Base-by-base conservation (phyloP, 2,329 filamentous ascomycete genomes). In the Sporothrix brunneoviolacea region DNA sequence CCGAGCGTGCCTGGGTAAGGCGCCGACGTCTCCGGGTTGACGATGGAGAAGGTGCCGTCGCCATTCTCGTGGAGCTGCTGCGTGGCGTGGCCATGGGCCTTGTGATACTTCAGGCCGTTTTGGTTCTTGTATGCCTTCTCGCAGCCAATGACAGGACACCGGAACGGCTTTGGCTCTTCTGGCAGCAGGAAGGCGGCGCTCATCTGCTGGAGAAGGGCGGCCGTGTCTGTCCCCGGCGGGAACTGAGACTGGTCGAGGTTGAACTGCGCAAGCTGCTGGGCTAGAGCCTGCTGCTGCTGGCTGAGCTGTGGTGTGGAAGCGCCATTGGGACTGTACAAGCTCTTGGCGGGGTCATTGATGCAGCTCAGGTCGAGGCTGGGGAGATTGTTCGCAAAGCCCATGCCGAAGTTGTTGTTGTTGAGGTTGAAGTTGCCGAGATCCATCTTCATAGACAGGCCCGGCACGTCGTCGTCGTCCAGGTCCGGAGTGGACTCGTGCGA, bases 121-220 rank as follows among this genome's bases (percentile, higher is more conserved):
- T 97, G 93, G 67, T 98, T 98, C 77, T 98, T 98, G 73, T 98
- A 98, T 0, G 93, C 91, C 75, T 98, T 98, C 68, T 97, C 93
- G 63, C 93, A 98, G 6, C 93, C 93, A 65, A 98, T 95, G 45
- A 98, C 93, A 2, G 93, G 93, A 62, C 93, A 98, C 65, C 91
- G 88, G 76, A 95, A 98, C 0, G 93, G 93, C 70, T 97, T 98
- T 62, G 94, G 89, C 65, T 98, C 91, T 65, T 97, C 91, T 15
- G 85, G 85, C 52, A 83, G 76, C 68, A 82, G 75, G 64, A 84
- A 72, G n/a, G 72, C 75, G 28, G 76, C 56, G 33, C 55, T 76
- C 49, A 80, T 71, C 44, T 78, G 73, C 57, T 80, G 76, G 36
- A 81, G 64, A n/a, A 80, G 64, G 18, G 71, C 68, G 51, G 76